Conservation (phyloP, 345 rosid genomes). For the Citrus australasica region DNA sequence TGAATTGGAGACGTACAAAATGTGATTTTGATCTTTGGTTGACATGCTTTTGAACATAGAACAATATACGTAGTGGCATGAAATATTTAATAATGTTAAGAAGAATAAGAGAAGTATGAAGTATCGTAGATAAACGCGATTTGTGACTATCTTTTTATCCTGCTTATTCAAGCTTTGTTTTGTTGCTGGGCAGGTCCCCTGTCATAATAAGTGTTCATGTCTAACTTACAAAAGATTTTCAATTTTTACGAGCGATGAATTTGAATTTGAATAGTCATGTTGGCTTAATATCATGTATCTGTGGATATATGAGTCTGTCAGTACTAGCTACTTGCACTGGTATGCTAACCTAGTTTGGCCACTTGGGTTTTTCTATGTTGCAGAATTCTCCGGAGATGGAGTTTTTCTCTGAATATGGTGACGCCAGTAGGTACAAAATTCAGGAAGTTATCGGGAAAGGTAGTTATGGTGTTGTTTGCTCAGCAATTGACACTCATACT, state of each 20-base stretch:
- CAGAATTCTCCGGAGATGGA: slow-evolving; percentile 83
- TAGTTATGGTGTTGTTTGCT: slow-evolving; percentile 91
- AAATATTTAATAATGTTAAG: not conserved
- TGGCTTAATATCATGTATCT: not conserved
- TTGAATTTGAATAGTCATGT: not conserved
- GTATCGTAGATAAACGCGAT: not conserved
- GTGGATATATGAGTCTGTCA: not conserved
- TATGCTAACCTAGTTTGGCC: not conserved
- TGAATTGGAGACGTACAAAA: not conserved
- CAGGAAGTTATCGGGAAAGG: slow-evolving; percentile 96
- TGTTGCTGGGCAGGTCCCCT: not conserved
- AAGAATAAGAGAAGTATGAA: not conserved
- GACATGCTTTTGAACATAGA: not conserved
- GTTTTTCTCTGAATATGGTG: slow-evolving; percentile 92
- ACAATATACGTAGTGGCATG: not conserved
- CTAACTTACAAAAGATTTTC: not conserved
- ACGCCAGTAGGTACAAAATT: slow-evolving; percentile 75
- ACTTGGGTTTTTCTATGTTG: slow-evolving; percentile 14
- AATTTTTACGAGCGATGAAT: not conserved
- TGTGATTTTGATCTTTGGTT: not conserved
- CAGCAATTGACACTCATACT: slow-evolving; percentile 81
- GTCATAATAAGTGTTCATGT: not conserved
- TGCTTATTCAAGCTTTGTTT: not conserved
- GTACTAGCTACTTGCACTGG: not conserved
- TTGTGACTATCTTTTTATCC: not conserved